Evolutionary conservation across 805 yeast genomes (phyloP), one percentile per base, ranked within the genome.

Genomic region (Starmerella geochares): DNA sequence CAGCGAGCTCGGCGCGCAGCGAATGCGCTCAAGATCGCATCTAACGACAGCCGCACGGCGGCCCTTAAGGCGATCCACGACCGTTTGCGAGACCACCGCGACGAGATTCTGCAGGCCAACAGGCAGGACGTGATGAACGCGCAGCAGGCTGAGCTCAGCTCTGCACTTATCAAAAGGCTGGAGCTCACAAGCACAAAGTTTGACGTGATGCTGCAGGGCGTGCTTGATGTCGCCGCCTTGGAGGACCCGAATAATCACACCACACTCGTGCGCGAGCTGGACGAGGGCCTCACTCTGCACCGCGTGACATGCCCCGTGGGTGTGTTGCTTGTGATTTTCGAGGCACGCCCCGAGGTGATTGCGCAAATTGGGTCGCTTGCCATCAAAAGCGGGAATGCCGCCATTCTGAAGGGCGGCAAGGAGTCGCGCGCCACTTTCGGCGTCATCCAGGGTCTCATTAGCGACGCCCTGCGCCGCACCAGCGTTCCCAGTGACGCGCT

Each of bases 291-390:
- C 55, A 82, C 79, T 46, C 70, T 92, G 53, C 83, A 79, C 66
- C 73, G 95, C 62, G 74, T 90, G 11, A 82, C 95, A 4, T 84
- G 95, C 24, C 98, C 99, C 13, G 87, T 92, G 4, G 99, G 99
- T 17, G 96, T 86, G 0, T 67, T 92, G 40, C 71, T 92, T 54
- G 87, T 92, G 41, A 94, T 92, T 49, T 92, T 92, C 65, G 99
- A 92, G 67, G 79, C 95, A 27, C 77, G 99, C 62, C 99, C 99
- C 33, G 99, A 92, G 65, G 98, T 92, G 10, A 92, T 92, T 70
- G 98, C 98, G 48, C 94, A 92, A 64, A 92, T 92, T 61, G 83
- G 96, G 13, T 92, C 98, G 0, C 73, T 92, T 60, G 95, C 97
- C 17, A 81, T 92, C 64, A 92, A 94, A 66, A 86, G 96, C 1